Evolutionary conservation across 257 asterid genomes (phyloP).

Genomic region (Solanum paucissectum): DNA sequence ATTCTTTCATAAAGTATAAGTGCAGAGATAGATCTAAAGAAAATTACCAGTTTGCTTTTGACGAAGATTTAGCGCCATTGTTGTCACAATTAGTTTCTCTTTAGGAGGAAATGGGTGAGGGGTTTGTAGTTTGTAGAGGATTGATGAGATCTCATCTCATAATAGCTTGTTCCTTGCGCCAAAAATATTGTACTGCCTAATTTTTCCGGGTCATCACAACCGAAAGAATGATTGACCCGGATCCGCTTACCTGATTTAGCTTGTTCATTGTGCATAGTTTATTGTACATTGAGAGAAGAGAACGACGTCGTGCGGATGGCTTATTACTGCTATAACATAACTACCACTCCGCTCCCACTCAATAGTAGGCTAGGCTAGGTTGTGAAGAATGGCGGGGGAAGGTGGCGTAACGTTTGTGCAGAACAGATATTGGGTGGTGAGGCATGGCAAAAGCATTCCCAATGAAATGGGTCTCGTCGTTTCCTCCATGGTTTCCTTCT

Average conservation of each 20-base stretch:
- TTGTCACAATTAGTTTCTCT: neutral
- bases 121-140: neutral
- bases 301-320: neutral
- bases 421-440: conserved; percentile 71
- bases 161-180: neutral
- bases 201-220: neutral
- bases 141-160: neutral
- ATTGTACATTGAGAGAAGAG: neutral
- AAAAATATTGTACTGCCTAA: neutral
- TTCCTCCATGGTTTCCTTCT: conserved; percentile 55
- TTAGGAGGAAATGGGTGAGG: neutral
- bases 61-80: conserved; percentile 85
- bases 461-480: conserved; percentile 66
- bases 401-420: conserved; percentile 9
- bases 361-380: neutral
- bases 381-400: conserved; percentile 2
- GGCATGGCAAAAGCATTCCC: conserved; percentile 95
- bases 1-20: neutral
- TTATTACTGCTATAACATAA: neutral
- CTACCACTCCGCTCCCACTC: neutral
- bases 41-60: conserved; percentile 72
- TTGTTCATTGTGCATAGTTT: neutral
- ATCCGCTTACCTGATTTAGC: neutral
- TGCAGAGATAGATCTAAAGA: neutral
- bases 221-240: neutral